These are phyloP conservation scores for Penicillium sp. DNA, from an alignment of 2,329 filamentous ascomycete species.

Conservation along the genomic window DNA sequence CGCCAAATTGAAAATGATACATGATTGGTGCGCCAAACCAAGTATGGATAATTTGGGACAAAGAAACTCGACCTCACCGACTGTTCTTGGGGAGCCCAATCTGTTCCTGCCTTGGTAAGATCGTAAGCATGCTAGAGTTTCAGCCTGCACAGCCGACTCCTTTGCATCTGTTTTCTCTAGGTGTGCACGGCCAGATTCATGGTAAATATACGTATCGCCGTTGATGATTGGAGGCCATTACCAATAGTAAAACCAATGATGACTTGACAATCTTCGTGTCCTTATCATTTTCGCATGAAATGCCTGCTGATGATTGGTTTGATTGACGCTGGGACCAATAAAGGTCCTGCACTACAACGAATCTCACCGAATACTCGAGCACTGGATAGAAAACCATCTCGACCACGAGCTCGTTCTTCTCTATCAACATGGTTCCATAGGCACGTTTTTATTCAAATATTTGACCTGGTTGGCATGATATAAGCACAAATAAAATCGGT, in stretches of 20 bases:
- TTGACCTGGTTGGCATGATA: too few species aligned
- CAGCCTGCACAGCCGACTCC: neutral
- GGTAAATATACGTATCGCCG: neutral
- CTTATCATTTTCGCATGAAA: too few species aligned
- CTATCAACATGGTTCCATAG: too few species aligned
- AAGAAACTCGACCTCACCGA: conserved; percentile 1
- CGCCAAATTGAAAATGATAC: neutral
- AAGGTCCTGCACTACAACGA: too few species aligned
- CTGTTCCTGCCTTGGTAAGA: neutral
- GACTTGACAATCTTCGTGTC: too few species aligned
- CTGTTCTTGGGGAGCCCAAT: neutral
- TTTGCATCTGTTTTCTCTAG: neutral
- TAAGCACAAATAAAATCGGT: too few species aligned
- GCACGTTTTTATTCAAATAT: too few species aligned
- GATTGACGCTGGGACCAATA: too few species aligned
- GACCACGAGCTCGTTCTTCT: too few species aligned
- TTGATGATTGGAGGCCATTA: neutral
- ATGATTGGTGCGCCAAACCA: neutral
- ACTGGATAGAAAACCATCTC: too few species aligned
- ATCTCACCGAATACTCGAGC: too few species aligned
- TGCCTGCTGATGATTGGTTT: too few species aligned
- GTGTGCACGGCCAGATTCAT: neutral
- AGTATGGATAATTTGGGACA: neutral
- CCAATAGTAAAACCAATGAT: neutral
- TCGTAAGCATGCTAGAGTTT: neutral